phyloP scores from a whole-genome alignment of 1,284 basidiomycete genomes.

The Paramarasmius palmivorus region DNA sequence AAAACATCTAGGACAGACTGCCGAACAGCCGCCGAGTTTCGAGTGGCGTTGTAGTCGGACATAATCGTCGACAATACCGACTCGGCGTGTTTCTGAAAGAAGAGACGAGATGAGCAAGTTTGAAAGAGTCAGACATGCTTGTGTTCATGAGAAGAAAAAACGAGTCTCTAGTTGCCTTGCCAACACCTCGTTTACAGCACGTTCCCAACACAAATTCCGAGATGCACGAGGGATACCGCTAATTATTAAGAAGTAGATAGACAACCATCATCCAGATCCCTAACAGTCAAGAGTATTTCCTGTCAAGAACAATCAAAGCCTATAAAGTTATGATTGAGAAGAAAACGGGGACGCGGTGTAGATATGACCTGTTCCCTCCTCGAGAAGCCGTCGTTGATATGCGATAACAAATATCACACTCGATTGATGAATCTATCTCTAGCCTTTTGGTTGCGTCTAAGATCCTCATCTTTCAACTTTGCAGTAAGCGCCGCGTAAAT shows the following conservation, averaged over 20 bases:
- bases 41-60: neutral
- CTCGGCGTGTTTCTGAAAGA: neutral
- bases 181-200: no score
- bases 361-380: neutral
- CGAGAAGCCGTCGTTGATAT: neutral
- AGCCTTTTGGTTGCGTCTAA: constrained; percentile 15
- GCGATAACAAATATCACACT: constrained; percentile 1
- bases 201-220: no score
- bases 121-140: no score
- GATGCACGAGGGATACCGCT: no score
- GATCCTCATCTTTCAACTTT: constrained; percentile 13
- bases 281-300: no score
- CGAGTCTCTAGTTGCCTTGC: no score
- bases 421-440: constrained; percentile 13
- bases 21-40: constrained; percentile 22
- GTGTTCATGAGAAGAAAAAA: no score
- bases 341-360: neutral
- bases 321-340: no score
- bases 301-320: no score
- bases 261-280: no score
- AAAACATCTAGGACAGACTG: constrained; percentile 32
- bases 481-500: constrained; percentile 12
- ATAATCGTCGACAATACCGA: neutral
- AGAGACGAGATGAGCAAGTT: neutral
- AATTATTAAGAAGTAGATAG: no score